Evolutionary conservation across 306 rosid genomes (phyloP).

Genomic region (Prinsepia uniflora): DNA sequence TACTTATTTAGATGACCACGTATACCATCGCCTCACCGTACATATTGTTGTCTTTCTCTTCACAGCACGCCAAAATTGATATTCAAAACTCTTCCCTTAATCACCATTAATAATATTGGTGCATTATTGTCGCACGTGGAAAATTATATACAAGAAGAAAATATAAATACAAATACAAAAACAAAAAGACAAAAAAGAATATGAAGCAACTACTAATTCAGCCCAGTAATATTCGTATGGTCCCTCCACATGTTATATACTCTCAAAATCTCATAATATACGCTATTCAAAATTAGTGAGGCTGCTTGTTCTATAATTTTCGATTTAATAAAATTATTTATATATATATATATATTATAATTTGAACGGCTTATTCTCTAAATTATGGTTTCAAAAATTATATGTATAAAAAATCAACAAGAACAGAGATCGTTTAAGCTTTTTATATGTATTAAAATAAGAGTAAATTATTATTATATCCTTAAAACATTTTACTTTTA

Average conservation of each 20-base stretch:
- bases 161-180: neutral
- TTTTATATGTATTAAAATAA: no score
- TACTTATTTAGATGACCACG: neutral
- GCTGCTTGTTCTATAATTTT: no score
- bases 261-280: neutral
- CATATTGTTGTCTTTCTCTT: neutral
- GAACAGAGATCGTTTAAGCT: no score
- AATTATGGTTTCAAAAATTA: no score
- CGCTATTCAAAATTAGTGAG: no score
- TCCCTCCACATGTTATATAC: neutral
- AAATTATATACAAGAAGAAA: neutral
- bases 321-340: no score
- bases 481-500: no score
- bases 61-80: constrained; percentile 3
- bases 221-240: neutral
- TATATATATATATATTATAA: no score
- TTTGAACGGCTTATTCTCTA: no score
- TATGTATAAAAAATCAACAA: no score
- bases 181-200: neutral
- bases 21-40: neutral
- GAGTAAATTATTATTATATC: no score
- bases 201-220: neutral
- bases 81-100: neutral
- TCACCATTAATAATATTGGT: neutral
- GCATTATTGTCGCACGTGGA: neutral